These are phyloP conservation scores for Saprolegnia parasitica DNA, from an alignment of 352 stramenopile genomes.

Conservation along the genomic window DNA sequence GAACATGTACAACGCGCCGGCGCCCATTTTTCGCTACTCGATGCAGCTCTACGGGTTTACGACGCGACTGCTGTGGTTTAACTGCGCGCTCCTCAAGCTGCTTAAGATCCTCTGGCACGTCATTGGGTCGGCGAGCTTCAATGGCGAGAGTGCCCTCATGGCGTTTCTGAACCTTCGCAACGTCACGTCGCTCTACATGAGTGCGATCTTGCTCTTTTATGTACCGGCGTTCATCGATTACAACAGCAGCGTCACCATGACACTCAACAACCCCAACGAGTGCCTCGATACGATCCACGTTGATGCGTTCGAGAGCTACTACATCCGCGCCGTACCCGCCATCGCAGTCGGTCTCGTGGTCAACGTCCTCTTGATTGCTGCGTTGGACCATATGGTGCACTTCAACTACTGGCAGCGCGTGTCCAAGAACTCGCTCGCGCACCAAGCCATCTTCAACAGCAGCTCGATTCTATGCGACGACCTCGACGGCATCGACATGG, in stretches of 20 bases:
- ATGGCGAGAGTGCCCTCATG: slow-evolving; percentile 2
- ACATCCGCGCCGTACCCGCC: not conserved
- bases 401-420: not conserved
- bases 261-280: not conserved
- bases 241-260: not conserved
- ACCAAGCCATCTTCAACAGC: slow-evolving; percentile 21
- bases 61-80: slow-evolving; percentile 18
- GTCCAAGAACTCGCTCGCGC: slow-evolving; percentile 2
- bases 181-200: slow-evolving; percentile 17
- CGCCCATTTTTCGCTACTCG: not conserved
- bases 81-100: not conserved
- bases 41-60: not conserved
- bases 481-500: not conserved
- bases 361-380: not conserved
- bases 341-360: not conserved
- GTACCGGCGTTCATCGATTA: slow-evolving; percentile 21
- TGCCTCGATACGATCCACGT: not conserved
- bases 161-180: slow-evolving; percentile 11
- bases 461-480: slow-evolving; percentile 8
- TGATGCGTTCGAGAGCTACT: slow-evolving; percentile 16
- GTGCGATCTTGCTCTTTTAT: slow-evolving; percentile 7
- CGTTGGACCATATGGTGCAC: not conserved
- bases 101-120: not conserved
- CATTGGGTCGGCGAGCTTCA: not conserved
- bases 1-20: not conserved